Percentiles rank a stretch among this genome's conserved stretches.
Evolutionary conservation across 1,284 basidiomycete species (phyloP).

Genomic region (Microbotryum scabiosae): DNA sequence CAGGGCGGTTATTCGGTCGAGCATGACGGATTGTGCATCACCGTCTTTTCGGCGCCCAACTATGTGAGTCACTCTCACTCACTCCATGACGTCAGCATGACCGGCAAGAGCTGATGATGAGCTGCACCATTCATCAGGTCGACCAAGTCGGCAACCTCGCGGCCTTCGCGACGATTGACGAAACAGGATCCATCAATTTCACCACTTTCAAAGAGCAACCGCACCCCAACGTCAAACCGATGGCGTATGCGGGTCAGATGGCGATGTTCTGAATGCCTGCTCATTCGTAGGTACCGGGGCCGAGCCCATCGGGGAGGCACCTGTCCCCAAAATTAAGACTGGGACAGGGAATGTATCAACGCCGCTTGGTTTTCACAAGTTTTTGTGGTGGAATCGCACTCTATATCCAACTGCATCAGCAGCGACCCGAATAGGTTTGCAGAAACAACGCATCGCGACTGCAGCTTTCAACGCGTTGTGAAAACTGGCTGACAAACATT

Average conservation of each 20-base stretch:
- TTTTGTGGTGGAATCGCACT: too few species aligned
- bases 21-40: conserved; percentile 80
- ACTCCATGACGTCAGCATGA: neutral
- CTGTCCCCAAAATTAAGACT: too few species aligned
- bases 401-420: too few species aligned
- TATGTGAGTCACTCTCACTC: conserved; percentile 19
- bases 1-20: conserved; percentile 79
- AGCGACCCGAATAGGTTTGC: too few species aligned
- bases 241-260: conserved; percentile 33
- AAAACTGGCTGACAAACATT: too few species aligned
- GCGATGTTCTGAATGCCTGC: neutral
- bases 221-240: conserved; percentile 29
- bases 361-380: too few species aligned
- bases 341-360: too few species aligned
- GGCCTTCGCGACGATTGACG: conserved; percentile 35
- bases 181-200: conserved; percentile 33
- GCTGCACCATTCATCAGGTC: conserved; percentile 17
- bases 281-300: too few species aligned
- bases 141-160: conserved; percentile 38
- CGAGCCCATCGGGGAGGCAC: too few species aligned
- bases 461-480: too few species aligned
- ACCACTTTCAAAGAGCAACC: conserved; percentile 35
- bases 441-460: too few species aligned
- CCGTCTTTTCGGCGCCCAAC: conserved; percentile 48
- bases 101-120: neutral